Evolutionary conservation across 2,329 filamentous ascomycete genomes (phyloP), one percentile per base, ranked within the genome.

Genomic region (Ceratocystis cacaofunesta): DNA sequence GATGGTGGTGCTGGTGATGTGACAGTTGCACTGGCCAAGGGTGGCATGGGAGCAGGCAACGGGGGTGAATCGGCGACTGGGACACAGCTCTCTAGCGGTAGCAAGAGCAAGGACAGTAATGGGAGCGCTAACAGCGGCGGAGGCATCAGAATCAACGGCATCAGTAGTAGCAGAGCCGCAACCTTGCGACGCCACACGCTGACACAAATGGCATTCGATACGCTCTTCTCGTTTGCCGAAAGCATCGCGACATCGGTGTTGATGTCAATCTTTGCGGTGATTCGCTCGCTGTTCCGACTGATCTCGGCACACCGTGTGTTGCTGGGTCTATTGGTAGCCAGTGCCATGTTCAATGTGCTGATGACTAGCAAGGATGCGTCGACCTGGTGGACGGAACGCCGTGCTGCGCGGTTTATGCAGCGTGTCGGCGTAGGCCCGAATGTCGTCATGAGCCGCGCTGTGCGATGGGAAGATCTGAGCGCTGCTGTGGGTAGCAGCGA

Each of bases 301-400:
- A 74, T 85, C 48, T 86, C 82, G 36, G 88, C 90, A 8, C 85
- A 97, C 72, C 83, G 86, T 50, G 72, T 96, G 19, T 82, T 97
- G 3, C 76, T 97, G 36, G 72, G 96, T 22, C 82, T 97, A 4
- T 76, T 97, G 36, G 71, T 79, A 2, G 73, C 92, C 15, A 96
- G 91, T 71, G 74, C 85, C 12, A 71, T 90, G 10, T 80, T 85
- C 61, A 97, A 97, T 71, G 75, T 87, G 25, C 80, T 91, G 69
- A 84, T 92, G 71, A 85, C 88, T 0, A 89, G 87, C 12, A 84
- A 86, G 68, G 85, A 90, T 72, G 83, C 83, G 5, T 84, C 85
- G 70, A 79, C 82, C 1, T 97, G 91, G 91, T 96, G 89, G 88
- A 81, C 83, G 58, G 92, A 97, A 76, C 84, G 90, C 66, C 86